Conservation (phyloP, 2,329 filamentous ascomycete species). For the Zopfia rhizophila region DNA sequence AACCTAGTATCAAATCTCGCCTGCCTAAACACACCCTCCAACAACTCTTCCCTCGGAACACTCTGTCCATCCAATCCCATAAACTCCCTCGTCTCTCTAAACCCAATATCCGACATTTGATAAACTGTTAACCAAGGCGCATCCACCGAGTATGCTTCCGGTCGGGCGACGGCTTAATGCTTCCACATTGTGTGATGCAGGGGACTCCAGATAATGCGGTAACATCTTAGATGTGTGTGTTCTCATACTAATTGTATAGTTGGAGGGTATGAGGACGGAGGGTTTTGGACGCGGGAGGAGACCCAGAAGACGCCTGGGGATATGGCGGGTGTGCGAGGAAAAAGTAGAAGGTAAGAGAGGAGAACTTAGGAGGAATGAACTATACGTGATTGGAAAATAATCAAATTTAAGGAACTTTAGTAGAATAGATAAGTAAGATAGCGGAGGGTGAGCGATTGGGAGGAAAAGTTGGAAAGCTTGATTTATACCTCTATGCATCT, state of each 20-base stretch:
- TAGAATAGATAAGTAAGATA: too few relatives aligned
- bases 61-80: conserved; percentile 34
- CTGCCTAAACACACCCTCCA: conserved; percentile 36
- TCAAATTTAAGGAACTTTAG: too few relatives aligned
- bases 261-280: conserved; percentile 17
- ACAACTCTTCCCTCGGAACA: conserved; percentile 27
- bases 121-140: conserved; percentile 42
- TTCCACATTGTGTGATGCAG: conserved; percentile 36
- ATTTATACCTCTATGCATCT: background rate
- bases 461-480: too few relatives aligned
- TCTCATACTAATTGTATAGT: conserved; percentile 43
- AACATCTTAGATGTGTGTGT: conserved; percentile 34
- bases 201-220: conserved; percentile 34
- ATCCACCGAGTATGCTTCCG: conserved; percentile 8
- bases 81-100: conserved; percentile 32
- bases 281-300: conserved; percentile 25
- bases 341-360: background rate
- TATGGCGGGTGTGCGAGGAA: conserved; percentile 20
- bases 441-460: too few relatives aligned
- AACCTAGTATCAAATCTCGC: conserved; percentile 41
- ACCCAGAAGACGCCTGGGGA: conserved; percentile 40
- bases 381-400: too few relatives aligned
- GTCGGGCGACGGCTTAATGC: conserved; percentile 20
- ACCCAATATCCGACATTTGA: conserved; percentile 37
- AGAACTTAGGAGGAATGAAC: background rate